A percentile compares a stretch with the other conserved stretches of the same genome.
These are phyloP conservation scores for Penicillium sp. DNA, from an alignment of 2,329 filamentous ascomycete genomes.

Conservation along the genomic window DNA sequence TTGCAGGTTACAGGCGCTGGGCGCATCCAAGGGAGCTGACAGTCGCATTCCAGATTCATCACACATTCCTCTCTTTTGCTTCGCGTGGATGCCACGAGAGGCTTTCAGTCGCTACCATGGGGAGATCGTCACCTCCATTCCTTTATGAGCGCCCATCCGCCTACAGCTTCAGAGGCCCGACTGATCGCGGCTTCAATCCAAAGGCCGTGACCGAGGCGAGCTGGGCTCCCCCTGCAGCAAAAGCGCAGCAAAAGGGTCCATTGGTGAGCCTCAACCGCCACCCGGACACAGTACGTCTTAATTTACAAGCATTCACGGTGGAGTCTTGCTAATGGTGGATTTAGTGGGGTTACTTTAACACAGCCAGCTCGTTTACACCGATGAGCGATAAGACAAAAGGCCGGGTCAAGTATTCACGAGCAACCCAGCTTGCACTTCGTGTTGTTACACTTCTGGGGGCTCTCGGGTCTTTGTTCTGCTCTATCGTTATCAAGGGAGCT, in stretches of 20 bases:
- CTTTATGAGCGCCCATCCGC: constrained; percentile 62
- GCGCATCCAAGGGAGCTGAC: constrained; percentile 8
- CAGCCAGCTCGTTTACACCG: constrained; percentile 54
- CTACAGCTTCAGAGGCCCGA: constrained; percentile 52
- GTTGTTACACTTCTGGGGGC: constrained; percentile 65
- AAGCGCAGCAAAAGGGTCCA: constrained; percentile 67
- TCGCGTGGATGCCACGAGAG: constrained; percentile 35
- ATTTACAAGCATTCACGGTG: not conserved
- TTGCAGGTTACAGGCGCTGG: constrained; percentile 9
- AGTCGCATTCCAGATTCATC: constrained; percentile 21
- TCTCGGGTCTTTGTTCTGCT: constrained; percentile 66
- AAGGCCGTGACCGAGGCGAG: constrained; percentile 80
- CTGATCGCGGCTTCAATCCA: constrained; percentile 69
- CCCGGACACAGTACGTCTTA: constrained; percentile 65
- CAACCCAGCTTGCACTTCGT: constrained; percentile 66
- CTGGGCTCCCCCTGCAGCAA: constrained; percentile 59
- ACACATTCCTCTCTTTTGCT: constrained; percentile 27
- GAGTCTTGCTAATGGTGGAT: constrained; percentile 11
- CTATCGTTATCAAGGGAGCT: constrained; percentile 70
- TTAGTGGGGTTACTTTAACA: constrained; percentile 55
- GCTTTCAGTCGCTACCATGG: constrained; percentile 40
- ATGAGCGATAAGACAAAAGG: constrained; percentile 68
- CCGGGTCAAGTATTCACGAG: constrained; percentile 66
- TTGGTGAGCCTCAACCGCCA: constrained; percentile 79
- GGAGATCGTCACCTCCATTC: constrained; percentile 62